Conservation (phyloP, 164 flowering plant species). For the Malania oleifera region DNA sequence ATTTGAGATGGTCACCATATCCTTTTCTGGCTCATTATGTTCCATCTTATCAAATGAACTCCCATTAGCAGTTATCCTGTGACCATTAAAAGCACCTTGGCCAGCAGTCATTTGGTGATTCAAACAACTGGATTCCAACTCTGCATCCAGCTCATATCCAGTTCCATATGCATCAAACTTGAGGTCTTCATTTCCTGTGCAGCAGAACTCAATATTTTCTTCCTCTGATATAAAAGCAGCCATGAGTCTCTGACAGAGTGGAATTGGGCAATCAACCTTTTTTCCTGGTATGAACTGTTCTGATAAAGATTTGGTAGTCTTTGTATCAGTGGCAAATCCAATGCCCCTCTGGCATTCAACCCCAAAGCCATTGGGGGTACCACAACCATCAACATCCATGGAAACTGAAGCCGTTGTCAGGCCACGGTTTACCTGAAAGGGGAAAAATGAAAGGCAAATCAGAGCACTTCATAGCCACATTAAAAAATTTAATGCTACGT, state of each 20-base stretch:
- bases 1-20: constrained; percentile 12
- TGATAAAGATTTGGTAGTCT: constrained; percentile 16
- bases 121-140: constrained; percentile 32
- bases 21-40: constrained; percentile 25
- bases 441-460: not conserved
- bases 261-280: constrained; percentile 20
- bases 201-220: constrained; percentile 29
- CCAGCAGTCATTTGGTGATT: constrained; percentile 27
- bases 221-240: constrained; percentile 73
- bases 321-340: constrained; percentile 18
- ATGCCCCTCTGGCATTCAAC: constrained; percentile 25
- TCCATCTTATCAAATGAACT: constrained; percentile 33
- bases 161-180: constrained; percentile 32
- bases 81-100: constrained; percentile 47
- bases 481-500: not conserved
- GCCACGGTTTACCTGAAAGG: constrained; percentile 39
- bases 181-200: constrained; percentile 32
- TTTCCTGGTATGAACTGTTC: constrained; percentile 26
- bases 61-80: constrained; percentile 28
- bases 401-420: constrained; percentile 17
- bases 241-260: constrained; percentile 62
- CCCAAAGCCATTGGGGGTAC: constrained; percentile 31
- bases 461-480: not conserved
- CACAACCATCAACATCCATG: constrained; percentile 21
- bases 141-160: constrained; percentile 43